Conservation (phyloP, 208 protist species). For the Porcisia deanei region DNA sequence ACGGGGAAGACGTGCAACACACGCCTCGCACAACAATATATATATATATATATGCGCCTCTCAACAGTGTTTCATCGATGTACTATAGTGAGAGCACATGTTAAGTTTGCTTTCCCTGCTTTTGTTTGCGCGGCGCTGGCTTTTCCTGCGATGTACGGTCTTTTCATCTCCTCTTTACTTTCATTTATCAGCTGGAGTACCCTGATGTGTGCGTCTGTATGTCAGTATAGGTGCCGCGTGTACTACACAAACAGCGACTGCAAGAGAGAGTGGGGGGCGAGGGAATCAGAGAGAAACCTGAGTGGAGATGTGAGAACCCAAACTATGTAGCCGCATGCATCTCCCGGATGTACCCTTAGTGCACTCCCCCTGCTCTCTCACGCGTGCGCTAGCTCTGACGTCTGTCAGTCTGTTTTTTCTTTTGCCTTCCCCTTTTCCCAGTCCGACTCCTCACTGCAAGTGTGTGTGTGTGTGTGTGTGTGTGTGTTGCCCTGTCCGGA, state of each 20-base stretch:
- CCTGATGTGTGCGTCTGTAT: background rate
- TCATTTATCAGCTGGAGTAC: background rate
- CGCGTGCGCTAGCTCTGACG: background rate
- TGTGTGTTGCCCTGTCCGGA: background rate
- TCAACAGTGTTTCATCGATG: conserved; percentile 2
- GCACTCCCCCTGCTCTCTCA: background rate
- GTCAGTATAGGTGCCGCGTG: background rate
- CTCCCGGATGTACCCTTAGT: background rate
- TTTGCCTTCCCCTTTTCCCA: background rate
- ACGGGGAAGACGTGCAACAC: background rate
- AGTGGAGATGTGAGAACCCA: background rate
- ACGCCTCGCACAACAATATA: background rate
- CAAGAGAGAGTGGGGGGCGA: background rate
- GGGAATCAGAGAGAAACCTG: background rate
- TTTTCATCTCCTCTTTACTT: background rate
- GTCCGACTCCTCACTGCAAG: background rate
- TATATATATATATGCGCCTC: background rate
- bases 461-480: background rate
- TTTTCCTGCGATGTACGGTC: background rate
- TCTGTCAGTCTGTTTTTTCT: background rate
- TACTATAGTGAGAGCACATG: background rate
- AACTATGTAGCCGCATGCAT: background rate
- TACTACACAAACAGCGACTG: background rate
- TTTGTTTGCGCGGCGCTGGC: background rate
- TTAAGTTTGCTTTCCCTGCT: background rate